Base-by-base conservation (phyloP, 306 rosid genomes). In the Ochetophila trinervis region DNA sequence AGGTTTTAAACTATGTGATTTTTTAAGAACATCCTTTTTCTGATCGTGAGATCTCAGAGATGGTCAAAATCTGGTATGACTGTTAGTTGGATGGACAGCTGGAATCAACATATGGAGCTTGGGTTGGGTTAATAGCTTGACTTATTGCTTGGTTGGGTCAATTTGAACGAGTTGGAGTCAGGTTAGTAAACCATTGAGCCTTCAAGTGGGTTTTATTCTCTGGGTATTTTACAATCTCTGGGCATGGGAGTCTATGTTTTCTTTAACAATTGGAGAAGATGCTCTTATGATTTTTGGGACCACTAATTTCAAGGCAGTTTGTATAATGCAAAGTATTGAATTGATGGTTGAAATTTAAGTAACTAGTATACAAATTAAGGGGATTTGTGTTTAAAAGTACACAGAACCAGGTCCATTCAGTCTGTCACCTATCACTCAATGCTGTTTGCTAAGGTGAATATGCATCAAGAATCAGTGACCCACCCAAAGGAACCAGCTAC, bases 101-200 rank as follows among this genome's bases (percentile, higher is more conserved):
- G 73, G 68, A 62, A 60, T 64, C 68, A 34, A 63, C 53, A 16
- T 61, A n/a, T 60, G 74, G 66, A 70, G 74, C 74, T 71, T 61
- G 63, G 50, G 27, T 57, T 55, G 60, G 60, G 14, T 72, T 66
- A 63, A 57, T 40, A 40, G 55, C 53, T 61, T 60, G 66, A 70
- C 67, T 70, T 58, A 23, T 68, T 67, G 63, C 56, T 18, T 53
- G 72, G 76, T 70, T 73, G 75, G 74, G 56, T 65, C 15, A 27
- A 51, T 79, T 69, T 74, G 72, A 75, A 35, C 48, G 53, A 65
- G 63, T 75, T 62, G 60, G 54, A 35, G 40, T 61, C 54, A 60
- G 77, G 74, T 78, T 55, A 49, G 78, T 60, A 22, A 67, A 32
- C 75, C 34, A 48, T 22, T 58, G 50, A 55, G 65, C 63, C 49